phyloP scores from a whole-genome alignment of 495 filamentous ascomycete species.

The Podospora pseudopauciseta region DNA sequence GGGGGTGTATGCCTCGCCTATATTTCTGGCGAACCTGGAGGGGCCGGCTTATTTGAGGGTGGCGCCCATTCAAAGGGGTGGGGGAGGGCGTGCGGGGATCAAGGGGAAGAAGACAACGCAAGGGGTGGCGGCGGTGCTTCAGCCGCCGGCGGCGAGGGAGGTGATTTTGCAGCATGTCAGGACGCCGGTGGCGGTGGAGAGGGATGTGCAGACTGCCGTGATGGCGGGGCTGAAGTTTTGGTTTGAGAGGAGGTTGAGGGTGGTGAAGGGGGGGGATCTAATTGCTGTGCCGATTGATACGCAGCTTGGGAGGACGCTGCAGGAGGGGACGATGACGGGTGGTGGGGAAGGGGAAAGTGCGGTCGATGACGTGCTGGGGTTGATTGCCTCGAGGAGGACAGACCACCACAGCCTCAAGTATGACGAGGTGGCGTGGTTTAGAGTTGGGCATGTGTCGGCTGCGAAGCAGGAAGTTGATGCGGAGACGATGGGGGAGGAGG shows the following conservation, averaged over 20 bases:
- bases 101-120: conserved; percentile 47
- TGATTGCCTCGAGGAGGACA: conserved; percentile 36
- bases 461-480: conserved; percentile 52
- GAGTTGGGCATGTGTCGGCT: conserved; percentile 65
- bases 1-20: conserved; percentile 74
- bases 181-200: conserved; percentile 81
- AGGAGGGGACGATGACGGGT: conserved; percentile 52
- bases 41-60: conserved; percentile 69
- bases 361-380: conserved; percentile 59
- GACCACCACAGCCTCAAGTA: conserved; percentile 32
- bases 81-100: conserved; percentile 23
- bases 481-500: conserved; percentile 37
- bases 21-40: conserved; percentile 80
- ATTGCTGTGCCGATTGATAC: conserved; percentile 85
- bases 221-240: conserved; percentile 81
- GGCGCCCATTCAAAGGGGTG: conserved; percentile 55
- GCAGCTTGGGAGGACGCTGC: conserved; percentile 69
- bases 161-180: conserved; percentile 86
- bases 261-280: conserved; percentile 81
- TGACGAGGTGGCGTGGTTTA: conserved; percentile 85
- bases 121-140: conserved; percentile 38
- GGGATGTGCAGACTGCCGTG: conserved; percentile 74
- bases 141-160: conserved; percentile 83
- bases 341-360: conserved; percentile 50
- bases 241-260: conserved; percentile 72